These are phyloP conservation scores for Teratosphaeria pseudoeucalypti DNA, from an alignment of 2,329 filamentous ascomycete species.

Conservation along the genomic window DNA sequence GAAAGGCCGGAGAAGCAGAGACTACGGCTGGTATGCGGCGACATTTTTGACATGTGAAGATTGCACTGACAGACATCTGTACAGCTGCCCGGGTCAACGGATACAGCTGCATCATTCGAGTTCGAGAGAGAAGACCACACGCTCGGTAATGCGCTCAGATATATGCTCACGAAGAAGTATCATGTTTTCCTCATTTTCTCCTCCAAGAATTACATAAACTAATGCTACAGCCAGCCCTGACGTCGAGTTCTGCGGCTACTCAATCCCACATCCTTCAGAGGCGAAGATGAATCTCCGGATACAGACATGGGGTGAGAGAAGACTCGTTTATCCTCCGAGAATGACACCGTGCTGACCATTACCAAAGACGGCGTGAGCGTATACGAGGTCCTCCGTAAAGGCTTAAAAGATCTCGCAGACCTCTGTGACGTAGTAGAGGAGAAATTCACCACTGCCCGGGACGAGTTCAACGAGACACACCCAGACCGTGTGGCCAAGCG, in stretches of 20 bases:
- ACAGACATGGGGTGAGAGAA: conserved; percentile 73
- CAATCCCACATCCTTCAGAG: conserved; percentile 93
- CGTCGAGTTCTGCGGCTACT: conserved; percentile 96
- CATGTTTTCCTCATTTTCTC: conserved; percentile 18
- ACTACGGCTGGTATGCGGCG: conserved; percentile 33
- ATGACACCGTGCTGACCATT: conserved; percentile 1
- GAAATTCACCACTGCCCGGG: conserved; percentile 63
- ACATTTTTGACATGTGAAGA: not conserved
- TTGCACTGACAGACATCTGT: not conserved
- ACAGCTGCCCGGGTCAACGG: conserved; percentile 71
- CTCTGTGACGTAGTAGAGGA: conserved; percentile 90
- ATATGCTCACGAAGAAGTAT: conserved; percentile 98
- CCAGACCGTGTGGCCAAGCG: conserved; percentile 10
- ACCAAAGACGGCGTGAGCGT: conserved; percentile 63
- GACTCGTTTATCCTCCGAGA: not conserved
- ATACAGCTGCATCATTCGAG: conserved; percentile 88
- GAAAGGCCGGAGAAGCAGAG: conserved; percentile 31
- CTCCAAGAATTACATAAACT: not conserved
- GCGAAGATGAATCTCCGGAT: conserved; percentile 95
- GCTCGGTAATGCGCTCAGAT: conserved; percentile 83
- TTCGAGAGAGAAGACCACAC: conserved; percentile 93
- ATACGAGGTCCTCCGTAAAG: conserved; percentile 80
- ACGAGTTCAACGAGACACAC: conserved; percentile 44
- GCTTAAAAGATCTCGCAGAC: conserved; percentile 76
- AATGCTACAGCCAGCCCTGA: conserved; percentile 57